Percentiles rank a stretch among this genome's conserved stretches.
Evolutionary conservation across 108 stramenopile genomes (phyloP).

Genomic region (Hondaea fermentalgiana): DNA sequence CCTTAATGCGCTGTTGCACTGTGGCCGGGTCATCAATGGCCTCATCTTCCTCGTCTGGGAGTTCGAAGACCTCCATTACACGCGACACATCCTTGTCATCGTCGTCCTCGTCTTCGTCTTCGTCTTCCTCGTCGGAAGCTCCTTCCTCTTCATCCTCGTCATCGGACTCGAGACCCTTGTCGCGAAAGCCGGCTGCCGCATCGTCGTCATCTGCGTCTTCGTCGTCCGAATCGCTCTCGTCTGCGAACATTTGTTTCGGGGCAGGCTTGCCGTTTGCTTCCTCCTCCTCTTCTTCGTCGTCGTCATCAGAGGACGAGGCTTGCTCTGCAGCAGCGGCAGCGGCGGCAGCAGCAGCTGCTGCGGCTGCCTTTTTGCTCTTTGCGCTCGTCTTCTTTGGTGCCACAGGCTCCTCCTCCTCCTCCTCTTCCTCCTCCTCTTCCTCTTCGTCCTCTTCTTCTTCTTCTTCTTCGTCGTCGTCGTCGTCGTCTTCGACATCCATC

Average conservation of each 20-base stretch:
- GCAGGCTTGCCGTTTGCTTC: neutral
- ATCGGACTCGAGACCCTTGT: neutral
- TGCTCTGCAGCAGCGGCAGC: no score
- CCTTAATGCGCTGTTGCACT: constrained; percentile 73
- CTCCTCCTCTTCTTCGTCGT: neutral
- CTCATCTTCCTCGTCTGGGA: constrained; percentile 69
- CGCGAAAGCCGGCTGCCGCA: neutral
- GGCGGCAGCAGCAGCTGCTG: no score
- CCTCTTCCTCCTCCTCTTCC: neutral
- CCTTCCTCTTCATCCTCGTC: constrained; percentile 53
- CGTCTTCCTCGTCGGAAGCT: constrained; percentile 37
- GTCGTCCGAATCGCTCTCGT: neutral
- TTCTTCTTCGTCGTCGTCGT: neutral
- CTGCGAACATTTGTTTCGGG: constrained; percentile 4
- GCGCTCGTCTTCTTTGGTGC: no score
- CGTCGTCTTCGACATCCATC: neutral
- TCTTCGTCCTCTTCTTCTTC: neutral
- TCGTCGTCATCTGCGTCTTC: neutral
- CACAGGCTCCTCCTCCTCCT: neutral
- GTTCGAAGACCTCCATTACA: constrained; percentile 65
- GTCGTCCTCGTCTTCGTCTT: constrained; percentile 62
- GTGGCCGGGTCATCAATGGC: constrained; percentile 73
- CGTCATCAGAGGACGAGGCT: neutral
- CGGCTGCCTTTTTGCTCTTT: no score
- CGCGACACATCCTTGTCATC: constrained; percentile 67